Conservation (phyloP, 306 rosid species). For the Cyamopsis tetragonoloba region DNA sequence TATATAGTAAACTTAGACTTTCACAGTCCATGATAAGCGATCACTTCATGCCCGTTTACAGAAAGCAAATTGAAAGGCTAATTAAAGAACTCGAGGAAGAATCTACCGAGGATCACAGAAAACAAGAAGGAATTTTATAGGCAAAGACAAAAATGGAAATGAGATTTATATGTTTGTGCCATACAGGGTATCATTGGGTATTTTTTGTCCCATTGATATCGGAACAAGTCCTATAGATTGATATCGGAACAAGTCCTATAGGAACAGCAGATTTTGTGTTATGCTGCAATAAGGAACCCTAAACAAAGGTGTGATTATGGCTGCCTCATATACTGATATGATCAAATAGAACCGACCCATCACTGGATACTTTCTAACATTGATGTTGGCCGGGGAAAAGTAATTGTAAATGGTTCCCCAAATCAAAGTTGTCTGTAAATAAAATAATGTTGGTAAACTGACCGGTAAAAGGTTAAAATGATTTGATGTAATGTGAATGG, state of each 20-base stretch:
- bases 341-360: constrained; percentile 16
- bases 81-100: constrained; percentile 70
- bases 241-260: constrained; percentile 15
- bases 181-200: constrained; percentile 22
- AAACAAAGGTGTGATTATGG: background rate
- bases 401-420: constrained; percentile 32
- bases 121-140: constrained; percentile 40
- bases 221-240: constrained; percentile 27
- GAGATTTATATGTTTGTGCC: constrained; percentile 23
- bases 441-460: constrained; percentile 23
- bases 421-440: constrained; percentile 31
- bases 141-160: background rate
- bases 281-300: constrained; percentile 26
- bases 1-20: constrained; percentile 78
- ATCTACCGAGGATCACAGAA: constrained; percentile 27
- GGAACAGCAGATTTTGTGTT: constrained; percentile 33
- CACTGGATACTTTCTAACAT: constrained; percentile 20
- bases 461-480: constrained; percentile 1
- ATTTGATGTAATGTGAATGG: constrained; percentile 19
- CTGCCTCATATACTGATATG: constrained; percentile 10
- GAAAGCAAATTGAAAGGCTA: constrained; percentile 76
- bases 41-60: constrained; percentile 90
- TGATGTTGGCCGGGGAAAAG: constrained; percentile 27
- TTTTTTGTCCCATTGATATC: constrained; percentile 34
- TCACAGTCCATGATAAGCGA: constrained; percentile 94